Percentiles rank a stretch among this genome's conserved stretches.
phyloP scores from a whole-genome alignment of 2,329 filamentous ascomycete genomes.

The Pleoardoris graminearum region DNA sequence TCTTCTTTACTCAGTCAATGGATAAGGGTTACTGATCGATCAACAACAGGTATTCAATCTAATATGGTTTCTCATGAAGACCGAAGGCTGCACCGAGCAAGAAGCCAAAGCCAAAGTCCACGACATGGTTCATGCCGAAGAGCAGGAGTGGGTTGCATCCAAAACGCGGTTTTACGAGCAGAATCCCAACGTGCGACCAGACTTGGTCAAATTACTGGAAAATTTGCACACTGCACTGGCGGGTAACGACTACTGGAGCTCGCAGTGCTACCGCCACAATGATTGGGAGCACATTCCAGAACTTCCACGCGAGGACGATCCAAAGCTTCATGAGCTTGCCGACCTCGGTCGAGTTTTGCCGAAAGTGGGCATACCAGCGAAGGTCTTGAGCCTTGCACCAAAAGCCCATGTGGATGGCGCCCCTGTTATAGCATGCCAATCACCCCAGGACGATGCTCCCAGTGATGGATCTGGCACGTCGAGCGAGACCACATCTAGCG shows the following conservation, averaged over 20 bases:
- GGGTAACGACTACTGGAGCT: background rate
- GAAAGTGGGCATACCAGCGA: background rate
- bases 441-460: background rate
- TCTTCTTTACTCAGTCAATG: too few species aligned
- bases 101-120: background rate
- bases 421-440: background rate
- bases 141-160: background rate
- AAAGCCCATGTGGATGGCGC: background rate
- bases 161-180: background rate
- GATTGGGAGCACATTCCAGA: background rate
- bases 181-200: background rate
- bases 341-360: background rate
- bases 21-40: too few species aligned
- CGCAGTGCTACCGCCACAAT: background rate
- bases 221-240: background rate
- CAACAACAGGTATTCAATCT: too few species aligned
- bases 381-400: background rate
- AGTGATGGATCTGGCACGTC: background rate
- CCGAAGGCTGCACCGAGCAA: background rate
- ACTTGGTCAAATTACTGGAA: background rate
- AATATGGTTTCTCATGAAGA: background rate
- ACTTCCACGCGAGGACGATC: background rate
- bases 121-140: background rate
- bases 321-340: background rate
- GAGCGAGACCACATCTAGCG: background rate